Evolutionary conservation across 208 protist genomes (phyloP).

Genomic region (Endotrypanum monterogeii): DNA sequence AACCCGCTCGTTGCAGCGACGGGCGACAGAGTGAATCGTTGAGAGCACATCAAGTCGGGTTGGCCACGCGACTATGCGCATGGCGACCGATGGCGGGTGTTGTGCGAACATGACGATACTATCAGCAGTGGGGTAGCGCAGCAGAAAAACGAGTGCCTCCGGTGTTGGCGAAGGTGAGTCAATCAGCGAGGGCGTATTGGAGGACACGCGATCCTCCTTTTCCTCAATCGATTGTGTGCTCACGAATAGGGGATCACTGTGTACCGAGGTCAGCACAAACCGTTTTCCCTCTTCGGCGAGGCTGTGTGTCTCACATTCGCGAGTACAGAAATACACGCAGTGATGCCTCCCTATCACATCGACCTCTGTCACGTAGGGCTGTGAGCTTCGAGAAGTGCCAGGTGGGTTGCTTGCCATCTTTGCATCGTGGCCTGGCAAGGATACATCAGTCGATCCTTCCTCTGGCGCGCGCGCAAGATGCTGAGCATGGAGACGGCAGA

Average conservation of each 20-base stretch:
- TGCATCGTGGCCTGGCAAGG: background rate
- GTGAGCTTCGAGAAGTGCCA: background rate
- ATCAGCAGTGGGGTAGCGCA: constrained; percentile 20
- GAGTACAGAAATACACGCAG: constrained; percentile 28
- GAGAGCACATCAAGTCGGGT: constrained; percentile 26
- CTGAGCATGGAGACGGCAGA: background rate
- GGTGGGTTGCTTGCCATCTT: background rate
- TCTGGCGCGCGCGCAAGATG: background rate
- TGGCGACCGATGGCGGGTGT: constrained; percentile 7
- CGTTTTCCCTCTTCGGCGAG: constrained; percentile 28
- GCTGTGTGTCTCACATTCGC: constrained; percentile 9
- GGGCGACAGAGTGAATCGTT: constrained; percentile 39
- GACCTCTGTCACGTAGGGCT: constrained; percentile 17
- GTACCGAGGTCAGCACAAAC: constrained; percentile 18
- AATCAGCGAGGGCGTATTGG: background rate
- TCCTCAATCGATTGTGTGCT: background rate
- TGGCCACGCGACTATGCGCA: constrained; percentile 26
- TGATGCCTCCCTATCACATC: constrained; percentile 11
- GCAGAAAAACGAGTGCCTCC: background rate
- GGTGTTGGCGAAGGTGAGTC: background rate
- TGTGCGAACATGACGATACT: constrained; percentile 1
- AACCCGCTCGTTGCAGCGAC: constrained; percentile 47
- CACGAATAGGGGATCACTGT: background rate
- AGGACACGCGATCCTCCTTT: background rate
- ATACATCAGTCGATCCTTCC: background rate